These are phyloP conservation scores for Russula sp. DNA, from an alignment of 768 basidiomycete species.

Conservation along the genomic window DNA sequence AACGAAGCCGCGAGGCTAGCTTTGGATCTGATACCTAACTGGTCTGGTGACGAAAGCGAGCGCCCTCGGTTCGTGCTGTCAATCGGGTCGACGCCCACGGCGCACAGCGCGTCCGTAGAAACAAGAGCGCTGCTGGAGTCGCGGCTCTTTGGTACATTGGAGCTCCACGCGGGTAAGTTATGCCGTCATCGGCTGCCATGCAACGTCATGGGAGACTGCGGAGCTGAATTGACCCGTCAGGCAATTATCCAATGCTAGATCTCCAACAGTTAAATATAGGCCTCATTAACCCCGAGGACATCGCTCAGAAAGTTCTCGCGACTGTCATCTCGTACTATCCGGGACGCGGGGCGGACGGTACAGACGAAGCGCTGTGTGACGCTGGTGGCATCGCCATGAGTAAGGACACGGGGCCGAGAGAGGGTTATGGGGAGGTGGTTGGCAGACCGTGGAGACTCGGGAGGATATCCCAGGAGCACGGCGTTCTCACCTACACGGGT, in stretches of 20 bases:
- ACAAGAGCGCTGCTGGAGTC: conserved; percentile 40
- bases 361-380: conserved; percentile 75
- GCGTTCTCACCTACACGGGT: conserved; percentile 47
- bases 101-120: conserved; percentile 63
- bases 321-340: conserved; percentile 80
- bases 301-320: conserved; percentile 64
- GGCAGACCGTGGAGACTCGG: conserved; percentile 58
- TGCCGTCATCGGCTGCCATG: neutral
- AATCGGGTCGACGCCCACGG: conserved; percentile 85
- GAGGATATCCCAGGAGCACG: conserved; percentile 76
- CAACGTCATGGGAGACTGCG: no score
- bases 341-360: conserved; percentile 50
- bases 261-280: conserved; percentile 77
- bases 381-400: conserved; percentile 83
- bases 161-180: conserved; percentile 65
- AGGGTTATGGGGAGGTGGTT: conserved; percentile 66
- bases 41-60: conserved; percentile 31
- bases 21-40: conserved; percentile 39
- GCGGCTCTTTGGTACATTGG: conserved; percentile 54
- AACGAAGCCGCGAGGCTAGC: conserved; percentile 58
- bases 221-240: conserved; percentile 30
- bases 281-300: conserved; percentile 47
- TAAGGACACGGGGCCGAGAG: conserved; percentile 74
- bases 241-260: conserved; percentile 80
- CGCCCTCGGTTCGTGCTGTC: conserved; percentile 60